These are phyloP conservation scores for Papiliotrema flavescens DNA, from an alignment of 1,284 basidiomycete species.

Conservation along the genomic window DNA sequence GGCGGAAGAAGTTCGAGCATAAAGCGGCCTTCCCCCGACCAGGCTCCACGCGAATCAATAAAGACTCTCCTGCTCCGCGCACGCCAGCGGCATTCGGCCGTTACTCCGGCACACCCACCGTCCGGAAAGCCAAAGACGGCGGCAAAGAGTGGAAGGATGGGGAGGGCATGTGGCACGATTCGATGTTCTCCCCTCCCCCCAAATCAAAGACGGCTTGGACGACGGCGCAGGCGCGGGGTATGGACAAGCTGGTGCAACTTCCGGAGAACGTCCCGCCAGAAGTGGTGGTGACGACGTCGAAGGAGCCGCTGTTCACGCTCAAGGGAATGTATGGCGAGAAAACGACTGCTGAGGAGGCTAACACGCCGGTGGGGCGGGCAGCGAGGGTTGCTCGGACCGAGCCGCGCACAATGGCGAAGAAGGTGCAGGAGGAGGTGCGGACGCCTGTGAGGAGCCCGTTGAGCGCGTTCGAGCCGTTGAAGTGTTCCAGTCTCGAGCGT, in stretches of 20 bases:
- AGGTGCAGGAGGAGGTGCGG: too few species aligned
- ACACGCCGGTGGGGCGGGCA: not conserved
- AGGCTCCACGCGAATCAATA: not conserved
- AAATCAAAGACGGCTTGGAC: not conserved
- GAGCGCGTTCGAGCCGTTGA: not conserved
- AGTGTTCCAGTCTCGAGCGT: not conserved
- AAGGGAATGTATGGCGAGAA: not conserved
- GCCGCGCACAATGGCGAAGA: not conserved
- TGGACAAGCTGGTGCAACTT: not conserved
- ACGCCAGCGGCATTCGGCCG: not conserved
- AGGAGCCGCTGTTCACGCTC: too few species aligned
- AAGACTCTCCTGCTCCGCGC: not conserved
- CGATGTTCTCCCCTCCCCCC: slow-evolving; percentile 1
- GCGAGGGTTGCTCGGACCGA: not conserved
- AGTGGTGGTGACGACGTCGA: not conserved
- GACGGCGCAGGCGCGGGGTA: not conserved
- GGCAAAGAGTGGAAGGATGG: not conserved
- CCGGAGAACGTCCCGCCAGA: not conserved
- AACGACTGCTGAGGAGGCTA: not conserved
- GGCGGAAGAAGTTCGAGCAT: slow-evolving; percentile 44
- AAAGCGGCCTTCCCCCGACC: slow-evolving; percentile 5
- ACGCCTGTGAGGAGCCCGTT: not conserved
- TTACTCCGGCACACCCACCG: not conserved
- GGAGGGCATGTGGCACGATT: not conserved
- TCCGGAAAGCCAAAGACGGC: not conserved